Evolutionary conservation across 441 rosid genomes (phyloP).

Genomic region (Syzygium malaccense): DNA sequence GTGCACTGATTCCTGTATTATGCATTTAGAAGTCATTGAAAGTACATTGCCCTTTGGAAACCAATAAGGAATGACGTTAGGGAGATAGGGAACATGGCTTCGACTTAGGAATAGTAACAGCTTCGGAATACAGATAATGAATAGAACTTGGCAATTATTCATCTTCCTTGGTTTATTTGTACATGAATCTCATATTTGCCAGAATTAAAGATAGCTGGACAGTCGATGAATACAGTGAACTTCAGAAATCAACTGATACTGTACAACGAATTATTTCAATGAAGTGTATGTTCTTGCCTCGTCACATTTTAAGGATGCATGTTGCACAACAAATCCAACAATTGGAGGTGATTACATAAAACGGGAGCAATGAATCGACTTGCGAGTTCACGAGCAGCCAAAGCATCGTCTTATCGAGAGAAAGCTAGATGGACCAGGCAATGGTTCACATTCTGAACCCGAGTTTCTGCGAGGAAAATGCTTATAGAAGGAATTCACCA

Average conservation of each 20-base stretch:
- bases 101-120: not conserved
- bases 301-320: not conserved
- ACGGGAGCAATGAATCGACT: not conserved
- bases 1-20: not conserved
- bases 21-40: not conserved
- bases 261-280: not conserved
- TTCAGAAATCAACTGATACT: not conserved
- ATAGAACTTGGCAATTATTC: not conserved
- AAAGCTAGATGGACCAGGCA: not conserved
- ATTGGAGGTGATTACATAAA: not conserved
- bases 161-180: not conserved
- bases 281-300: not conserved
- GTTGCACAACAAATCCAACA: not conserved
- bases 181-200: not conserved
- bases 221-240: not conserved
- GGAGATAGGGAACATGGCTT: not conserved
- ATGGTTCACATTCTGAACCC: not conserved
- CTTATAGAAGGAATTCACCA: not conserved
- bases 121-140: not conserved
- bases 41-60: not conserved
- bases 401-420: conserved; percentile 3
- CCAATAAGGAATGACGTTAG: not conserved
- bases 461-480: not conserved
- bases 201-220: not conserved
- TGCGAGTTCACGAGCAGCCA: not conserved